These are phyloP conservation scores for Xylaria multiplex DNA, from an alignment of 2,329 filamentous ascomycete genomes.

Conservation along the genomic window DNA sequence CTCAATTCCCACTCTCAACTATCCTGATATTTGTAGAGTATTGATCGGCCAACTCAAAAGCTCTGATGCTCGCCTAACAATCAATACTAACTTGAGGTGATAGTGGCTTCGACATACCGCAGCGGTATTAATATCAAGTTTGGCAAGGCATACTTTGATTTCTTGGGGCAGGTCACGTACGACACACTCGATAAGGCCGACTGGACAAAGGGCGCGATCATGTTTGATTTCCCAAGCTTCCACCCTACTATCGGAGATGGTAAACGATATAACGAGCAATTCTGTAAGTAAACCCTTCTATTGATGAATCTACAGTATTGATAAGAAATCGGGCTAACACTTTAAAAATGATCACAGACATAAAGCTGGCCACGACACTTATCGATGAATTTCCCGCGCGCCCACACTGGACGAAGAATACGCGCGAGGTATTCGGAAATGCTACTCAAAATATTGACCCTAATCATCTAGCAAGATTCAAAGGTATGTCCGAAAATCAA, in stretches of 20 bases:
- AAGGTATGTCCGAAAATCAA: constrained; percentile 48
- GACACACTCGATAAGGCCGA: constrained; percentile 60
- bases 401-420: constrained; percentile 66
- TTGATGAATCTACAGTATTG: neutral
- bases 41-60: neutral
- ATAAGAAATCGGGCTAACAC: constrained; percentile 2
- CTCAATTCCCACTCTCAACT: neutral
- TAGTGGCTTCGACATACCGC: constrained; percentile 62
- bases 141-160: constrained; percentile 59
- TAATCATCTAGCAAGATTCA: constrained; percentile 58
- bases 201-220: constrained; percentile 61
- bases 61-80: neutral
- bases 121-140: constrained; percentile 65
- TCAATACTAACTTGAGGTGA: constrained; percentile 39
- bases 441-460: constrained; percentile 60
- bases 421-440: constrained; percentile 57
- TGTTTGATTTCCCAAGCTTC: constrained; percentile 64
- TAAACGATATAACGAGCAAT: constrained; percentile 60
- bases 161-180: constrained; percentile 61
- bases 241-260: constrained; percentile 57
- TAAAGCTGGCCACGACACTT: constrained; percentile 57
- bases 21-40: neutral
- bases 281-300: constrained; percentile 52
- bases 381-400: constrained; percentile 62
- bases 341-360: constrained; percentile 47